A percentile compares a stretch with the other conserved stretches of the same genome.
Conservation (phyloP, 2,329 filamentous ascomycete species). For the Epichloe festucae region DNA sequence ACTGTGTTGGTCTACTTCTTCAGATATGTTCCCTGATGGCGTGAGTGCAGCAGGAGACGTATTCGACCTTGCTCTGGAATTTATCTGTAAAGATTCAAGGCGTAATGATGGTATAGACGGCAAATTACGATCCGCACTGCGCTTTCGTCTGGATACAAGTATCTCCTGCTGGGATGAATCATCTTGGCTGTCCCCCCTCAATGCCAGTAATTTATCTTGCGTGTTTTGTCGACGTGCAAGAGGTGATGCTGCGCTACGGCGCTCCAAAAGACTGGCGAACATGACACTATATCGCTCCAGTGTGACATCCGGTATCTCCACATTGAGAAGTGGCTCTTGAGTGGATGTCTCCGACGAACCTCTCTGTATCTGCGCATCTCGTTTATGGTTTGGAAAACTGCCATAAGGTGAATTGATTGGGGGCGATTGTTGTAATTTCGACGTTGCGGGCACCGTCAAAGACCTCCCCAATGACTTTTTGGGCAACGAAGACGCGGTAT, state of each 20-base stretch:
- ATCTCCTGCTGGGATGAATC: slow-evolving; percentile 14
- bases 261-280: slow-evolving; percentile 64
- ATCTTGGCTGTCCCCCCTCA: not conserved
- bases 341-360: not conserved
- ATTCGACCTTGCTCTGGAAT: slow-evolving; percentile 36
- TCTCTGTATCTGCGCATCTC: not conserved
- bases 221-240: slow-evolving; percentile 46
- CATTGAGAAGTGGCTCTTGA: slow-evolving; percentile 40
- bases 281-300: slow-evolving; percentile 91
- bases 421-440: not conserved
- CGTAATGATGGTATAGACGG: slow-evolving; percentile 33
- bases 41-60: slow-evolving; percentile 41
- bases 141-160: not conserved
- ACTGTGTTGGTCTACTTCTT: slow-evolving; percentile 1
- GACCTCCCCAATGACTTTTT: not conserved
- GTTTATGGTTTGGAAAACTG: not conserved
- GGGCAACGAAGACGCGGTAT: not conserved
- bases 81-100: slow-evolving; percentile 5
- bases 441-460: not conserved
- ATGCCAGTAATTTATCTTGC: slow-evolving; percentile 33
- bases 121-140: not conserved
- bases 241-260: slow-evolving; percentile 24
- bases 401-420: not conserved
- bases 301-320: slow-evolving; percentile 68
- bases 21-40: slow-evolving; percentile 25